A percentile compares a stretch with the other conserved stretches of the same genome.
Conservation (phyloP, 2,329 filamentous ascomycete genomes). For the Rhynchosporium agropyri region DNA sequence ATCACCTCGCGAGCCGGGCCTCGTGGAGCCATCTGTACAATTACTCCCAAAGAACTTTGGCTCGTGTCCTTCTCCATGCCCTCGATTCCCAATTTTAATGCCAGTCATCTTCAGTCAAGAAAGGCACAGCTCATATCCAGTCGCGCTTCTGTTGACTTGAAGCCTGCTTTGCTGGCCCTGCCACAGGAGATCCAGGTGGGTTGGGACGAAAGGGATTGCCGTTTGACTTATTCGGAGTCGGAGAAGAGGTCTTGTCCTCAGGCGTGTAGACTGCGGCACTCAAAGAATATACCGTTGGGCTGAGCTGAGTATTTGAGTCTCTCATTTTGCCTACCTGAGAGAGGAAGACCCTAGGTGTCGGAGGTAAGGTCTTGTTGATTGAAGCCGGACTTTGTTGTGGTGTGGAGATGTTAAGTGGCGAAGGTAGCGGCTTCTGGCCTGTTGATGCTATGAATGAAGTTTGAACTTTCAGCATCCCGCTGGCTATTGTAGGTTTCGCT, state of each 20-base stretch:
- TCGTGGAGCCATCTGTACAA: constrained; percentile 3
- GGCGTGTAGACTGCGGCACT: constrained; percentile 55
- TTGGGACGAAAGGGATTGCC: constrained; percentile 1
- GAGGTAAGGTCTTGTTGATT: constrained; percentile 33
- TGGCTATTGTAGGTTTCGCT: constrained; percentile 7
- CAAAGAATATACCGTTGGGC: constrained; percentile 54
- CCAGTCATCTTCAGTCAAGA: neutral
- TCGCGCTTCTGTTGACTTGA: constrained; percentile 13
- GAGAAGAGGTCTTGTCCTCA: constrained; percentile 23
- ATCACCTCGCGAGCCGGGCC: constrained; percentile 1
- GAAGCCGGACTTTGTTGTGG: constrained; percentile 18
- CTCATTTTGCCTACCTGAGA: constrained; percentile 38
- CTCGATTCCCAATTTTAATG: neutral
- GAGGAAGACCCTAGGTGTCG: constrained; percentile 26
- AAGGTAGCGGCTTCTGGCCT: constrained; percentile 13
- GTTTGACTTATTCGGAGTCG: constrained; percentile 1
- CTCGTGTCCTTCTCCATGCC: constrained; percentile 4
- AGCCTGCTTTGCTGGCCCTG: neutral
- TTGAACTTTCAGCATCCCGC: constrained; percentile 23
- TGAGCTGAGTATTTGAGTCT: constrained; percentile 46
- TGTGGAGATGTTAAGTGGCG: constrained; percentile 18
- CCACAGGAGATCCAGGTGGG: constrained; percentile 9
- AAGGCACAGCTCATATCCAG: constrained; percentile 21
- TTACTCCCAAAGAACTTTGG: constrained; percentile 10
- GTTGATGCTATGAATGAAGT: constrained; percentile 17